phyloP scores from a whole-genome alignment of 768 basidiomycete species.

The Trametes cingulata region DNA sequence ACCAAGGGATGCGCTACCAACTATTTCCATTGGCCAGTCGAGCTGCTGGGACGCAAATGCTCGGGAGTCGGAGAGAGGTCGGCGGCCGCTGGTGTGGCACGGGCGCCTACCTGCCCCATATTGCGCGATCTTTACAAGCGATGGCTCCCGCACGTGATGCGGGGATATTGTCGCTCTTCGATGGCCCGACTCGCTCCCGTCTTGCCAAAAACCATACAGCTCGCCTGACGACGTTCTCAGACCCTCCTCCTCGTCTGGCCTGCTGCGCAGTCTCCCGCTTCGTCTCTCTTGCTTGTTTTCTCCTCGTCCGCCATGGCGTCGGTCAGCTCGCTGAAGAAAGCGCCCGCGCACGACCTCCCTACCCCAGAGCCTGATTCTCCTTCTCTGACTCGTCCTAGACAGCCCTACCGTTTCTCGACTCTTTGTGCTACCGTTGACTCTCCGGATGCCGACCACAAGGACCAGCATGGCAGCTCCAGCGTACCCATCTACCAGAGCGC shows the following conservation, averaged over 20 bases:
- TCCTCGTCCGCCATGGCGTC: constrained; percentile 11
- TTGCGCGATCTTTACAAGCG: constrained; percentile 18
- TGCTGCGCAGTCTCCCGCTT: not conserved
- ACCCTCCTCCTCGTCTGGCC: not conserved
- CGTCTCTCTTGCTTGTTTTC: not conserved
- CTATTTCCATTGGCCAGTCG: no score
- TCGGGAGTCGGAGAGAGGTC: no score
- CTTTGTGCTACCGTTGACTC: constrained; percentile 91
- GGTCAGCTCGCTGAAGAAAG: constrained; percentile 5
- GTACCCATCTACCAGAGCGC: constrained; percentile 98
- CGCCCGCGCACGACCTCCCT: constrained; percentile 53
- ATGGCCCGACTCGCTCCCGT: constrained; percentile 13
- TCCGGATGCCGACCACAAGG: constrained; percentile 86
- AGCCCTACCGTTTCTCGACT: constrained; percentile 88
- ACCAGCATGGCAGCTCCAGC: constrained; percentile 92
- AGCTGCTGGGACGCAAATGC: no score
- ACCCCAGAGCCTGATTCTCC: constrained; percentile 86
- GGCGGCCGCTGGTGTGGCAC: not conserved
- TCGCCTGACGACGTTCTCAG: not conserved
- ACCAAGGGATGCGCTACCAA: no score
- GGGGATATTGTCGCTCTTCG: constrained; percentile 10
- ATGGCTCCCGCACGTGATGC: constrained; percentile 18
- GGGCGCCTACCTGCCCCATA: constrained; percentile 5
- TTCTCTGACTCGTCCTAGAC: constrained; percentile 49
- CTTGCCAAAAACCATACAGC: constrained; percentile 10